These are phyloP conservation scores for Candida incommunis DNA, from an alignment of 805 yeast genomes.

Conservation along the genomic window DNA sequence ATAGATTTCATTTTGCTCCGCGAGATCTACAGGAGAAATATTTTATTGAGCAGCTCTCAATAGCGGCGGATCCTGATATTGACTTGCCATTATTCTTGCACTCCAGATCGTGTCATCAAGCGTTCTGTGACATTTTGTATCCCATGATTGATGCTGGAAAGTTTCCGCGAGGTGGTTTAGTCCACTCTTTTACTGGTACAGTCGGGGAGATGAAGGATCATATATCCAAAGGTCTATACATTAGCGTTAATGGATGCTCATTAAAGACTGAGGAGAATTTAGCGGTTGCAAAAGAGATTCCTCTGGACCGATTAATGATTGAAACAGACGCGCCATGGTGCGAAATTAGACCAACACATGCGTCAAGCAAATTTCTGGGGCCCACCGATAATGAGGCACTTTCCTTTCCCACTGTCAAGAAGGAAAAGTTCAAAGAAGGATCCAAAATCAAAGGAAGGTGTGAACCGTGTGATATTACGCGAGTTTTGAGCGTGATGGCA, in stretches of 20 bases:
- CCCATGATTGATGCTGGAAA: slow-evolving; percentile 37
- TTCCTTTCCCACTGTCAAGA: slow-evolving; percentile 53
- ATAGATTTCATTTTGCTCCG: slow-evolving; percentile 65
- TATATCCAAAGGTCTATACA: slow-evolving; percentile 44
- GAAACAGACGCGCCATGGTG: slow-evolving; percentile 99
- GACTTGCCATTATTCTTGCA: slow-evolving; percentile 76
- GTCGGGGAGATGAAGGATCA: slow-evolving; percentile 44
- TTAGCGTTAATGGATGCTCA: slow-evolving; percentile 91
- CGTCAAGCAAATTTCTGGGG: slow-evolving; percentile 41
- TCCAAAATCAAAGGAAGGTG: slow-evolving; percentile 66
- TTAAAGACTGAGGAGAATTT: slow-evolving; percentile 65
- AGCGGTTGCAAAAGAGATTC: slow-evolving; percentile 50
- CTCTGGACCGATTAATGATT: slow-evolving; percentile 53
- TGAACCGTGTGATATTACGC: slow-evolving; percentile 81
- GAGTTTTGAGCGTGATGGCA: slow-evolving; percentile 59
- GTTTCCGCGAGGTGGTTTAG: slow-evolving; percentile 52
- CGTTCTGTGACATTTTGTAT: slow-evolving; percentile 48
- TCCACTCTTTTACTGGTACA: slow-evolving; percentile 91
- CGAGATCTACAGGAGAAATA: slow-evolving; percentile 50
- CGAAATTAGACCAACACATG: slow-evolving; percentile 75
- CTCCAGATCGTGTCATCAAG: slow-evolving; percentile 75
- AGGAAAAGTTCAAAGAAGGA: slow-evolving; percentile 37
- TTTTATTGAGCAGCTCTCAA: slow-evolving; percentile 61
- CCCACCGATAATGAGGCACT: slow-evolving; percentile 14
- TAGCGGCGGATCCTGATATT: slow-evolving; percentile 32